Conservation (phyloP, 345 rosid species). For the Boechera retrofracta region DNA sequence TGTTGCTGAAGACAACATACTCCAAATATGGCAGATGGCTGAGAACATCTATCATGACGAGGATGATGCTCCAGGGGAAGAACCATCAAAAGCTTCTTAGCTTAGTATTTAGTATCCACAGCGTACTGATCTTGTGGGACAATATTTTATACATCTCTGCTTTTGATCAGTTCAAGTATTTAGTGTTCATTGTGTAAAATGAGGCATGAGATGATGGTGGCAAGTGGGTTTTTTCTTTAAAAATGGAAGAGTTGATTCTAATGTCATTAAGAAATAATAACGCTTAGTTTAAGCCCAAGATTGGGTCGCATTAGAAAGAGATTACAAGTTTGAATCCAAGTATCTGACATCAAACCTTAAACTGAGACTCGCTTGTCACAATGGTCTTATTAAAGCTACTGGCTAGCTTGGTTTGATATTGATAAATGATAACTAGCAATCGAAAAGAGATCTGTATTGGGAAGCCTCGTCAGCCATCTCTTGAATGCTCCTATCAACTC, state of each 20-base stretch:
- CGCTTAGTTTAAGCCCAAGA: neutral
- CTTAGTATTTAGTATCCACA: slow-evolving; percentile 21
- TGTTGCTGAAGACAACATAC: slow-evolving; percentile 98
- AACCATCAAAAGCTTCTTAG: slow-evolving; percentile 59
- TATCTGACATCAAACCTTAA: neutral
- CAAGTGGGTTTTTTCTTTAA: neutral
- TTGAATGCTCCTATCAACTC: slow-evolving; percentile 70
- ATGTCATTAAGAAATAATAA: neutral
- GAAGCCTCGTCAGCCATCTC: slow-evolving; percentile 87
- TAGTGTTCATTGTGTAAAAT: slow-evolving; percentile 34
- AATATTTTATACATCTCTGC: slow-evolving; percentile 28
- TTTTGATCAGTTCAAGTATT: slow-evolving; percentile 21
- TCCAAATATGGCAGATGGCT: slow-evolving; percentile 99
- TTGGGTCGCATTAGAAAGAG: neutral
- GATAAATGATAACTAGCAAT: slow-evolving; percentile 25
- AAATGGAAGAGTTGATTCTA: neutral
- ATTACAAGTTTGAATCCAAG: slow-evolving; percentile 11
- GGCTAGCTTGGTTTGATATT: neutral
- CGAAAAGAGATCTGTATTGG: slow-evolving; percentile 60
- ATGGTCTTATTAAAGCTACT: slow-evolving; percentile 28
- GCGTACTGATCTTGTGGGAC: slow-evolving; percentile 3
- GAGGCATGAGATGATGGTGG: slow-evolving; percentile 17
- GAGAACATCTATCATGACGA: slow-evolving; percentile 98
- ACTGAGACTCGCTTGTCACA: neutral
- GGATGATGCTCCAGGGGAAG: slow-evolving; percentile 89